phyloP scores from a whole-genome alignment of 78 protist species.

The Guillardia theta region DNA sequence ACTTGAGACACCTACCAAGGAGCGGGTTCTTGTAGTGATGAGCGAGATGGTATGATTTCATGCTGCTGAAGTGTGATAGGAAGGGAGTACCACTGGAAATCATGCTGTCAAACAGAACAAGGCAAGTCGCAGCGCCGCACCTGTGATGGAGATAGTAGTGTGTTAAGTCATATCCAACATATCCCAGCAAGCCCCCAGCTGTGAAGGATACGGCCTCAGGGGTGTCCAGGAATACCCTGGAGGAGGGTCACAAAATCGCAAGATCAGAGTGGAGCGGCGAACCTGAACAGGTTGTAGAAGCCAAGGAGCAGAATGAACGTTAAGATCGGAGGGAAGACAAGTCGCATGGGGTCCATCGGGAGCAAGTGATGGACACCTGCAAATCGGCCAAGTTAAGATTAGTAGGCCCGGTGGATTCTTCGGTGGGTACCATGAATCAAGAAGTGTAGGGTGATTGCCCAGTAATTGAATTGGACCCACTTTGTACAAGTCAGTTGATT shows the following conservation, averaged over 20 bases:
- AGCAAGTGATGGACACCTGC: slow-evolving; percentile 83
- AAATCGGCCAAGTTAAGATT: no score
- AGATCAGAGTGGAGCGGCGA: no score
- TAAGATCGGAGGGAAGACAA: slow-evolving; percentile 65
- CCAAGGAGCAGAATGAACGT: not conserved
- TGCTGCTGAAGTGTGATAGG: not conserved
- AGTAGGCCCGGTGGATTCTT: no score
- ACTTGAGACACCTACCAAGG: not conserved
- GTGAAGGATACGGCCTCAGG: not conserved
- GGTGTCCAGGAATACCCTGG: no score
- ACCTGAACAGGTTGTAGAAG: not conserved
- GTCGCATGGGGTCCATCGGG: slow-evolving; percentile 72
- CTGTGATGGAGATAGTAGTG: slow-evolving; percentile 62
- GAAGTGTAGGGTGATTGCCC: slow-evolving; percentile 74
- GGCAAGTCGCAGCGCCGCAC: not conserved
- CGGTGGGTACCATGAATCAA: slow-evolving; percentile 82
- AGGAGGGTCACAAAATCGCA: no score
- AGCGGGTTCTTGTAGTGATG: slow-evolving; percentile 26
- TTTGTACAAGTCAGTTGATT: not conserved
- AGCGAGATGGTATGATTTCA: slow-evolving; percentile 28
- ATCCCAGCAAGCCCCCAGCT: slow-evolving; percentile 44
- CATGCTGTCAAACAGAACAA: not conserved
- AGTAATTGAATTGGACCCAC: slow-evolving; percentile 38
- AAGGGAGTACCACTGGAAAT: not conserved
- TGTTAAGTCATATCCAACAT: slow-evolving; percentile 42